Evolutionary conservation across 176 grass and related monocot species (phyloP).

Genomic region (Rhynchospora pubera): DNA sequence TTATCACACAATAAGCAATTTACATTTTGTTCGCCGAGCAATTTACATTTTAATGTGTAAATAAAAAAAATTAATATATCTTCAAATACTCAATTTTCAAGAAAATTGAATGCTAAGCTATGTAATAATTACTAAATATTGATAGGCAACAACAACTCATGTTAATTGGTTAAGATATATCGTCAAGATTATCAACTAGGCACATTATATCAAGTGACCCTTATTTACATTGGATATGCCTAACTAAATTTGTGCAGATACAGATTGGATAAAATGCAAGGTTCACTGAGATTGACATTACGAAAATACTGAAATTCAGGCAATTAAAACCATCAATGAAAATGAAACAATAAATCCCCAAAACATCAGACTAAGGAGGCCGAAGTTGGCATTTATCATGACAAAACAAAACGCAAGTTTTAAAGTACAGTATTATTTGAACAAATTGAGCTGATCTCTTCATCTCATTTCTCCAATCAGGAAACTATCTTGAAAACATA

Average conservation of each 20-base stretch:
- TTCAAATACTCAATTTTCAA: too few relatives aligned
- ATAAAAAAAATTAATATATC: too few relatives aligned
- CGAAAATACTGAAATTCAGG: background rate
- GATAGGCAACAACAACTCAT: background rate
- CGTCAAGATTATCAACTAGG: background rate
- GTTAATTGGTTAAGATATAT: background rate
- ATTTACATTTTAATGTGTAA: too few relatives aligned
- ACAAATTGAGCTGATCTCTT: conserved; percentile 5
- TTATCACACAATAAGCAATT: too few relatives aligned
- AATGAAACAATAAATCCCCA: background rate
- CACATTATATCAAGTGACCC: conserved; percentile 1
- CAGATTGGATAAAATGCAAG: background rate
- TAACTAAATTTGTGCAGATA: background rate
- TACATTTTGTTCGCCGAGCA: too few relatives aligned
- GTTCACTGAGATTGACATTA: background rate
- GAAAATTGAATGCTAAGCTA: too few relatives aligned
- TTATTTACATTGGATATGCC: background rate
- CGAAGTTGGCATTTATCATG: background rate
- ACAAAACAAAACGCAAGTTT: conserved; percentile 5
- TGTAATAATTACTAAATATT: too few relatives aligned
- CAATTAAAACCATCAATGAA: background rate
- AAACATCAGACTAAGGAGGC: background rate
- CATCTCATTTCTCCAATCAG: conserved; percentile 15
- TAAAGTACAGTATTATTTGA: conserved; percentile 5
- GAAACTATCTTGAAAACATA: background rate